Base-by-base conservation (phyloP, 2,329 filamentous ascomycete species). In the Ophiostoma tasmaniense region DNA sequence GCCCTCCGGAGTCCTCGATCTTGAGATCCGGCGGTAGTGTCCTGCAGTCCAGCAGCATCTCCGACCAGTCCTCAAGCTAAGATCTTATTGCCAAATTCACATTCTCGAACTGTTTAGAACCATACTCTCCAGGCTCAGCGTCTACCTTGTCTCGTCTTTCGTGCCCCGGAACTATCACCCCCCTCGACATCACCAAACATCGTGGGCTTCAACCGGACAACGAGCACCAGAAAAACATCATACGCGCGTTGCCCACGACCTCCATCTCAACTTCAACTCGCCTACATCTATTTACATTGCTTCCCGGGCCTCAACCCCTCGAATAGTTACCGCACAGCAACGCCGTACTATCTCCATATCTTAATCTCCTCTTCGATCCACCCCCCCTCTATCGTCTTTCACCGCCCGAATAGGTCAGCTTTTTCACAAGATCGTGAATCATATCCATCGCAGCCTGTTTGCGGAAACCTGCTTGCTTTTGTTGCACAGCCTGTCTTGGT, bases 21-120 rank as follows among this genome's bases (percentile, higher is more conserved):
- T 62, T 30, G 59, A 62, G 30, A 62, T 62, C 59, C 30, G 30
- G 37, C 10, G 42, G 68, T 68, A 37, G 66, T 84, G 86, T 87
- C 86, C 85, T 86, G 88, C 87, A 93, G 91, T 92, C 90, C 89
- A 88, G 87, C 90, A 92, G 90, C 89, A 90, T 78, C 89, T 88
- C 83, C 87, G 89, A 92, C 84, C 85, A 82, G 82, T 84, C 84
- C 70, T 65, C 66, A 71, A 70, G 68, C 67, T 83, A 85, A 87
- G 77, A 70, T 73, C 72, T 79, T 64, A 64, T 84, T 81, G 81
- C 79, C 81, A 83, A 85, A 81, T 79, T 78, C 39, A 73, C 17
- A 30, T 62, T 78, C 78, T 88, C 85, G 87, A 87, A 84, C 85
- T 89, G 89, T 87, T 89, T 85, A 78, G 77, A 79, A 82, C 80